Evolutionary conservation across 2,329 filamentous ascomycete genomes (phyloP).

Genomic region (Pseudogymnoascus pannorum): DNA sequence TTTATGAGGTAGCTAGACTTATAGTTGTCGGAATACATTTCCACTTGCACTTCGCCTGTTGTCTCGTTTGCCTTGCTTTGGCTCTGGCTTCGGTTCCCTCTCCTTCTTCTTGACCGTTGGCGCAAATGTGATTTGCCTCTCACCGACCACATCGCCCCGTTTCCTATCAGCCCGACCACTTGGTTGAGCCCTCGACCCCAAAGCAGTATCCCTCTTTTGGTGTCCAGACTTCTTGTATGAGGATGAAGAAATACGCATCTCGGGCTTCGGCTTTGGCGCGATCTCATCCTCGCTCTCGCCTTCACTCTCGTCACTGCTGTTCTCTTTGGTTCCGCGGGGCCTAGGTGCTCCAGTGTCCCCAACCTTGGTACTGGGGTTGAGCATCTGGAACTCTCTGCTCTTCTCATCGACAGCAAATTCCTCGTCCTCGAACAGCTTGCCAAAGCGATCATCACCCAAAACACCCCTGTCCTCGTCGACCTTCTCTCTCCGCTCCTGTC

Average conservation of each 20-base stretch:
- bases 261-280: slow-evolving; percentile 26
- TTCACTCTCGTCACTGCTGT: slow-evolving; percentile 32
- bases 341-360: slow-evolving; percentile 30
- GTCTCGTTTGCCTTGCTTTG: slow-evolving; percentile 24
- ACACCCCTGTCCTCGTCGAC: slow-evolving; percentile 57
- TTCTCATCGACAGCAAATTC: slow-evolving; percentile 89
- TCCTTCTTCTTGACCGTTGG: slow-evolving; percentile 50
- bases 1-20: slow-evolving; percentile 23
- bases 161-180: slow-evolving; percentile 37
- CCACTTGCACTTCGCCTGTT: slow-evolving; percentile 64
- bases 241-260: slow-evolving; percentile 63
- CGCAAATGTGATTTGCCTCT: slow-evolving; percentile 66
- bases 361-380: slow-evolving; percentile 75
- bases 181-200: slow-evolving; percentile 50
- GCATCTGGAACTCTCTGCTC: slow-evolving; percentile 74
- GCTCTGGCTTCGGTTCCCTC: slow-evolving; percentile 28
- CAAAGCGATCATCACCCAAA: slow-evolving; percentile 81
- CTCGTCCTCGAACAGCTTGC: slow-evolving; percentile 81
- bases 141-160: slow-evolving; percentile 48
- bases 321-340: slow-evolving; percentile 36
- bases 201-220: slow-evolving; percentile 43
- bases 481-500: slow-evolving; percentile 51
- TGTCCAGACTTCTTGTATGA: slow-evolving; percentile 54
- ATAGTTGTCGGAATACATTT: slow-evolving; percentile 67
- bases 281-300: slow-evolving; percentile 38